These are phyloP conservation scores for Microstegium vimineum DNA, from an alignment of 176 grass and related monocot genomes.

Conservation along the genomic window DNA sequence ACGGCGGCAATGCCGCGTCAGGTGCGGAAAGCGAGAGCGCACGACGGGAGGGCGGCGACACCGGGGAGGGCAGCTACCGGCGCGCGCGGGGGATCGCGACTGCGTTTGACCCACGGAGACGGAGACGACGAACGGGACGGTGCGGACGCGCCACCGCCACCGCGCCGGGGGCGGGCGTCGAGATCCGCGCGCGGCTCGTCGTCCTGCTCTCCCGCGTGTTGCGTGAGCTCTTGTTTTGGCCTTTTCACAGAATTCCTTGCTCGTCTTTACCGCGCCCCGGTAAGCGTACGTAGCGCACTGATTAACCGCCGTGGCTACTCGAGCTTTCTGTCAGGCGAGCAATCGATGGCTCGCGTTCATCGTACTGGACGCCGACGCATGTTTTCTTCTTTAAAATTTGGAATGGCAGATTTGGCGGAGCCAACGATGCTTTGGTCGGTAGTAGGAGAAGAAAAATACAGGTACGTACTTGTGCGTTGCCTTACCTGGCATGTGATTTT, in stretches of 20 bases:
- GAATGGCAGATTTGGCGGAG: background rate
- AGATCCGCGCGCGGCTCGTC: slow-evolving; percentile 17
- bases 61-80: background rate
- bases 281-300: background rate
- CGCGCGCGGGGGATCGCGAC: background rate
- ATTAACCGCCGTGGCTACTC: background rate
- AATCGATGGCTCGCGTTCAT: slow-evolving; percentile 13
- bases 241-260: slow-evolving; percentile 8
- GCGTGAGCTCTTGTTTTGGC: background rate
- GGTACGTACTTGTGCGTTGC: background rate
- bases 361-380: slow-evolving; percentile 2
- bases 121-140: slow-evolving; percentile 15
- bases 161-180: background rate
- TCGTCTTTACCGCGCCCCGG: slow-evolving; percentile 37
- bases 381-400: background rate
- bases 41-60: slow-evolving; percentile 25
- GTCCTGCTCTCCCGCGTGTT: background rate
- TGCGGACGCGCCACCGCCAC: background rate
- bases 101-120: slow-evolving; percentile 45
- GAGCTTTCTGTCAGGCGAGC: background rate
- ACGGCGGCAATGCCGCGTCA: background rate
- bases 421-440: background rate
- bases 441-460: background rate
- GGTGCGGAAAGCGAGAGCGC: slow-evolving; percentile 36
- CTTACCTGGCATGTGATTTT: background rate